A percentile compares a stretch with the other conserved stretches of the same genome.
Conservation (phyloP, 78 protist genomes). For the Dictyostelium firmibasis region DNA sequence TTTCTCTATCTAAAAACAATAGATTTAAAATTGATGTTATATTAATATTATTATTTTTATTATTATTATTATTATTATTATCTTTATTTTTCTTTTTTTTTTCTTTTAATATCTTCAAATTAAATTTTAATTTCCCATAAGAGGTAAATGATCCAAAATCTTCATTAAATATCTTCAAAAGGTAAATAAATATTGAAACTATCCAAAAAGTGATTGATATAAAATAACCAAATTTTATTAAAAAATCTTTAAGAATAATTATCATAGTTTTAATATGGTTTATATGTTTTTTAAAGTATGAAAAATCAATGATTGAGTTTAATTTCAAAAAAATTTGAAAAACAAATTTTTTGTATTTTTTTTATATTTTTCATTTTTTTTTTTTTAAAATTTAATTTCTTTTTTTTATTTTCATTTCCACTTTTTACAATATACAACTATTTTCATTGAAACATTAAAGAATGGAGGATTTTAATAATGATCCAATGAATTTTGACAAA, state of each 20-base stretch:
- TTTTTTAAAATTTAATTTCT: neutral
- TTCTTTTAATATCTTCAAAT: neutral
- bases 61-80: neutral
- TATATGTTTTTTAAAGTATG: no score
- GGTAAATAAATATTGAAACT: neutral
- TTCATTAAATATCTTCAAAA: neutral
- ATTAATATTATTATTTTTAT: neutral
- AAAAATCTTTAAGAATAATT: neutral
- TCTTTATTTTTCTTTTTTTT: neutral
- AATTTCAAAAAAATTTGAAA: no score
- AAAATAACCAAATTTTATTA: neutral
- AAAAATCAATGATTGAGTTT: no score
- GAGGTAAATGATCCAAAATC: neutral
- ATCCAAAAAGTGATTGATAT: slow-evolving; percentile 2
- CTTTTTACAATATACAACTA: no score
- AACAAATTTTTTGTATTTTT: no score
- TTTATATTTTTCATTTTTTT: neutral
- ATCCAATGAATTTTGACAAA: neutral
- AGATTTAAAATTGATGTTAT: neutral
- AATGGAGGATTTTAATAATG: neutral
- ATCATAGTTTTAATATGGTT: no score
- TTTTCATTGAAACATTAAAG: no score
- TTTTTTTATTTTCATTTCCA: neutral
- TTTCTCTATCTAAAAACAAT: neutral
- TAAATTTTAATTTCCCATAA: slow-evolving; percentile 7